Evolutionary conservation across 257 asterid genomes (phyloP).

Genomic region (Cruciata laevipes): DNA sequence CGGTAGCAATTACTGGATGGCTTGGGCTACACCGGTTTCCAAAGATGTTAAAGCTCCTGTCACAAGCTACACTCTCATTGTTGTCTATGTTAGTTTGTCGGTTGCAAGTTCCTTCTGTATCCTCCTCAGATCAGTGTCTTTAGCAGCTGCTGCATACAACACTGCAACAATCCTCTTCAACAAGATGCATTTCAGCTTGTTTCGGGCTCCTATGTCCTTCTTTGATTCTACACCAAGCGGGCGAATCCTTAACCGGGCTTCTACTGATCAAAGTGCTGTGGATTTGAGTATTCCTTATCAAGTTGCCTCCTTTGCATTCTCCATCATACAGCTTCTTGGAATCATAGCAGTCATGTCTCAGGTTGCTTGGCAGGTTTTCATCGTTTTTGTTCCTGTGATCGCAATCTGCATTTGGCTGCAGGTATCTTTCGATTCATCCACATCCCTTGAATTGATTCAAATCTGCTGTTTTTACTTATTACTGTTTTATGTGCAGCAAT

Average conservation of each 20-base stretch:
- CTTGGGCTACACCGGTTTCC: conserved; percentile 94
- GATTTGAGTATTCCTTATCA: conserved; percentile 54
- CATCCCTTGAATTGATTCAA: neutral
- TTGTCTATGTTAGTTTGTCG: conserved; percentile 59
- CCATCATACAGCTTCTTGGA: conserved; percentile 65
- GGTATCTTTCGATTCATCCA: conserved; percentile 31
- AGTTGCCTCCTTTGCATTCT: conserved; percentile 51
- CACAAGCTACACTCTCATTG: conserved; percentile 52
- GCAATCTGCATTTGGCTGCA: conserved; percentile 66
- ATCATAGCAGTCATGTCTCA: conserved; percentile 76
- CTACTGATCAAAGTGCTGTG: conserved; percentile 79
- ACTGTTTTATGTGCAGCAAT: conserved; percentile 33
- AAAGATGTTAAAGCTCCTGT: conserved; percentile 51
- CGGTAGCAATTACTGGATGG: conserved; percentile 97
- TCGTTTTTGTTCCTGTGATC: conserved; percentile 60
- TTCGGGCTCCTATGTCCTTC: conserved; percentile 95
- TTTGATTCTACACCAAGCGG: conserved; percentile 98
- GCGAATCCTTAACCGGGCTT: conserved; percentile 73
- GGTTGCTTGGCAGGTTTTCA: conserved; percentile 84
- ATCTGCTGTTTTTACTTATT: neutral
- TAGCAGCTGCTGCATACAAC: conserved; percentile 53
- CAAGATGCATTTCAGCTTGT: conserved; percentile 62
- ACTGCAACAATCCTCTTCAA: conserved; percentile 68
- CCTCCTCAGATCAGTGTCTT: conserved; percentile 48
- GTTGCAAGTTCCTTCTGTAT: conserved; percentile 63